These are phyloP conservation scores for Phoenix roebelenii DNA, from an alignment of 176 grass and related monocot species.

Conservation along the genomic window DNA sequence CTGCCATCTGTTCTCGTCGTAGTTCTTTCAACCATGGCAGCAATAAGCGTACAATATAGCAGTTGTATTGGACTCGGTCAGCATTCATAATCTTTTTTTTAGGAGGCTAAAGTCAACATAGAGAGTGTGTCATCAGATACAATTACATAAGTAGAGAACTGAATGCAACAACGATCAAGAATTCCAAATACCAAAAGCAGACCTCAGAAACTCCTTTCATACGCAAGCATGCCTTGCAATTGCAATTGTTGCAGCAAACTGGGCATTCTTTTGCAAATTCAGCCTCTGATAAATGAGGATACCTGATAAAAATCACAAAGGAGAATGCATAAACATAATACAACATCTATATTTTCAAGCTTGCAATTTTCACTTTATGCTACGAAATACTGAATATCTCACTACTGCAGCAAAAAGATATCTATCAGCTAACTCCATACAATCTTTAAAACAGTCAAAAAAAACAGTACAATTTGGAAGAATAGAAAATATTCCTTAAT, in stretches of 20 bases:
- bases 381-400: no score
- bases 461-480: no score
- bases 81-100: conserved; percentile 37
- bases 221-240: conserved; percentile 60
- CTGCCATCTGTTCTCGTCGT: conserved; percentile 35
- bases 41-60: conserved; percentile 27
- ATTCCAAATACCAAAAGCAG: not conserved
- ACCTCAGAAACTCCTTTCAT: conserved; percentile 39
- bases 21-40: conserved; percentile 64
- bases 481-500: no score
- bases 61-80: conserved; percentile 34
- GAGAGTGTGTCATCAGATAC: not conserved
- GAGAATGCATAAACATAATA: not conserved
- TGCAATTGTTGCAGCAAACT: conserved; percentile 57
- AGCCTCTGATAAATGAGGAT: conserved; percentile 43
- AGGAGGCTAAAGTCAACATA: conserved; percentile 28
- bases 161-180: not conserved
- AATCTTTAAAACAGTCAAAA: no score
- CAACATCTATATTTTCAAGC: no score
- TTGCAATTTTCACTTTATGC: no score
- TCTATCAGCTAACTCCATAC: no score
- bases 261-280: conserved; percentile 46
- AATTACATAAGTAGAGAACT: not conserved
- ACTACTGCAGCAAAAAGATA: no score
- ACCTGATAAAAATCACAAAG: conserved; percentile 38